Evolutionary conservation across 2,329 filamentous ascomycete genomes (phyloP).

Genomic region (Neonectria ditissima): DNA sequence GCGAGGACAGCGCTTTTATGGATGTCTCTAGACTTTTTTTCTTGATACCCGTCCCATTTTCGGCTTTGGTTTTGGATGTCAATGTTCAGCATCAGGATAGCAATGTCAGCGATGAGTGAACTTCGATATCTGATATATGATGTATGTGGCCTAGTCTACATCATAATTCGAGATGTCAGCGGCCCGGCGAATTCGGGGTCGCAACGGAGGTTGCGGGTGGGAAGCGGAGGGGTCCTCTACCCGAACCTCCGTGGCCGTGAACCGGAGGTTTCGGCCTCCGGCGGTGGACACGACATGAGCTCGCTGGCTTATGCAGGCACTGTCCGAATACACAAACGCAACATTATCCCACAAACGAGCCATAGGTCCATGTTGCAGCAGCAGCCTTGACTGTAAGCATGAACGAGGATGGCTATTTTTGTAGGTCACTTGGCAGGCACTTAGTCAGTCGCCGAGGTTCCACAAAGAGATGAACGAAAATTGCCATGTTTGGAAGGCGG

Average conservation of each 20-base stretch:
- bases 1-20: neutral
- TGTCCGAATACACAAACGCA: neutral
- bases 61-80: neutral
- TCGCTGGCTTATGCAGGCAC: neutral
- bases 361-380: neutral
- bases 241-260: neutral
- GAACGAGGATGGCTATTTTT: neutral
- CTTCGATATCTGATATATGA: neutral
- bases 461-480: neutral
- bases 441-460: neutral
- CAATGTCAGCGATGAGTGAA: neutral
- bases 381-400: neutral
- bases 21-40: constrained; percentile 15
- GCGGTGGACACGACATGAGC: neutral
- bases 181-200: neutral
- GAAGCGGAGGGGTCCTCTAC: neutral
- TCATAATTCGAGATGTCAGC: neutral
- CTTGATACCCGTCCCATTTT: constrained; percentile 19
- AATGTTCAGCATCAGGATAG: neutral
- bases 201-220: neutral
- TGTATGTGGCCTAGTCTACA: neutral
- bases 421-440: neutral
- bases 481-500: neutral
- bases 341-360: neutral
- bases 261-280: neutral